Base-by-base conservation (phyloP, 352 stramenopile species). In the Saprolegnia parasitica region DNA sequence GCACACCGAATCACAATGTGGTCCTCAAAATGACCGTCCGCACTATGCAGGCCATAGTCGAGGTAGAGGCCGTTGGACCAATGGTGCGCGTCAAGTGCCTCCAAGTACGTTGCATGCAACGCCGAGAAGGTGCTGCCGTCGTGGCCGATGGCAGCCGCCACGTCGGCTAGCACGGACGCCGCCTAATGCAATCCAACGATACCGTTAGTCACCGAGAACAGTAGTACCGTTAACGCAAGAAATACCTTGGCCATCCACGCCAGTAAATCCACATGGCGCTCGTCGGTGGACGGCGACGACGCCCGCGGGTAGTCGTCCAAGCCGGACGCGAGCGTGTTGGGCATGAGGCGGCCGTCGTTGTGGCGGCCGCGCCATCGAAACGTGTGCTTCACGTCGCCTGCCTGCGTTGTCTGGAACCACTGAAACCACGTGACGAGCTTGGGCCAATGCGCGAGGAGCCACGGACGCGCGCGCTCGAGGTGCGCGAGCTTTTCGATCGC, bases 281-380 rank as follows among this genome's bases (percentile, higher is more conserved):
- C 91, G 35, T 86, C 74, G 10, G 86, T 64, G 29, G 77, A 86
- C 4, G 87, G 81, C 52, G 74, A 72, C n/a, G 81, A 93, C 0
- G 87, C 86, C 58, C 86, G 78, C 2, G 94, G 94, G 71, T 96
- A 98, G 75, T 98, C 94, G 56, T 98, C 94, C 9, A 98, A 70
- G 0, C 94, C 94, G 0, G 90, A 98, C 0, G 91, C 88, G 1
- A 98, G 73, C n/a, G 90, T 98, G 73, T 96, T 96, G 4, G 91
- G 73, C 58, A 96, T 89, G 35, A 97, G 76, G 49, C 91, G 92
- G 46, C 84, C 82, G 71, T 92, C 81, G 40, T 88, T 77, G 29
- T 79, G 74, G 9, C 89, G 80, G 0, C 90, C 90, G n/a, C 87
- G 84, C 90, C 90, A 97, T 23, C 86, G 84, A 39, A 93, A 86